Evolutionary conservation across 169 alveolate species (phyloP).

Genomic region (Sarcocystis neurona): DNA sequence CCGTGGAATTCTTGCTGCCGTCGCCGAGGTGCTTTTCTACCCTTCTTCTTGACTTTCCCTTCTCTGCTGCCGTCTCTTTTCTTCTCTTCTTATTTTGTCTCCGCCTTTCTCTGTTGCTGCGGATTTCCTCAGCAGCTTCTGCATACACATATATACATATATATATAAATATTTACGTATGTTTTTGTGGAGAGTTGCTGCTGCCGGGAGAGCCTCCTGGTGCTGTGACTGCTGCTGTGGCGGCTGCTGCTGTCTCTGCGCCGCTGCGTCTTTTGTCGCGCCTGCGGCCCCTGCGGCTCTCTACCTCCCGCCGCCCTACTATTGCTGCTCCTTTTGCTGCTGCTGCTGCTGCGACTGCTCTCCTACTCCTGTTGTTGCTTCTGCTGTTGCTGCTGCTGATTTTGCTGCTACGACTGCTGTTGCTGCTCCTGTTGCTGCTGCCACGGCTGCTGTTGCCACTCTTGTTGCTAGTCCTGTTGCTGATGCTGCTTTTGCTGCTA

Average conservation of each 20-base stretch:
- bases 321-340: not conserved
- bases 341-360: constrained; percentile 18
- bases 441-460: constrained; percentile 22
- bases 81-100: not conserved
- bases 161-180: not conserved
- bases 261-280: not conserved
- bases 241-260: not conserved
- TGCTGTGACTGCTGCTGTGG: not conserved
- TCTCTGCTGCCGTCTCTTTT: too few species aligned
- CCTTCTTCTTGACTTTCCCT: too few species aligned
- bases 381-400: too few species aligned
- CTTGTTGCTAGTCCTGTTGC: not conserved
- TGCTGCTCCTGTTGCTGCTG: not conserved
- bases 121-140: too few species aligned
- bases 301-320: not conserved
- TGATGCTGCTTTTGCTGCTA: not conserved
- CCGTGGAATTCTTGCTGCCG: too few species aligned
- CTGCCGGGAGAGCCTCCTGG: not conserved
- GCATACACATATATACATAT: not conserved
- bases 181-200: not conserved
- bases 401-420: not conserved
- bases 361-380: too few species aligned
- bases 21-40: too few species aligned
- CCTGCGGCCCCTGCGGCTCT: not conserved
- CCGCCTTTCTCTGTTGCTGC: not conserved